Conservation (phyloP, 2,329 filamentous ascomycete genomes). For the Davidsoniella neocaledoniae region DNA sequence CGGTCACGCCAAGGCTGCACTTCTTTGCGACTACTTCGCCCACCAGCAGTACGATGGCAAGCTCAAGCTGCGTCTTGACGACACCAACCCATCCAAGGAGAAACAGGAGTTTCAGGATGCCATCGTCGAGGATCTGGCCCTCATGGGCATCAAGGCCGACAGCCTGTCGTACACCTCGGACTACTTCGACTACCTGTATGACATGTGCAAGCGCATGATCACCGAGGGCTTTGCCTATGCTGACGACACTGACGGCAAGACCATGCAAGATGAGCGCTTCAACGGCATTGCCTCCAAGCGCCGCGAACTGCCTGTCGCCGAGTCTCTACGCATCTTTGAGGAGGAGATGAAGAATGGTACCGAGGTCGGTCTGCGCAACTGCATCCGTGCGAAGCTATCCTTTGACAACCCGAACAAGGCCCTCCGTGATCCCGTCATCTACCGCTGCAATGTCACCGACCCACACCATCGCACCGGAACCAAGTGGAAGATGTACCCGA, state of each 20-base stretch:
- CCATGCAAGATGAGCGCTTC: conserved; percentile 72
- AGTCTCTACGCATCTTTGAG: conserved; percentile 72
- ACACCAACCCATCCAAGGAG: conserved; percentile 95
- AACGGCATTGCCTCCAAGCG: conserved; percentile 67
- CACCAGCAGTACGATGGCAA: conserved; percentile 86
- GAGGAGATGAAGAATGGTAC: conserved; percentile 84
- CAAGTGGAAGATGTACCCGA: conserved; percentile 74
- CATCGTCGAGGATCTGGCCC: conserved; percentile 75
- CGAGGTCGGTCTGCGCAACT: conserved; percentile 65
- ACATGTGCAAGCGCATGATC: conserved; percentile 71
- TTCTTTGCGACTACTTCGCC: conserved; percentile 93
- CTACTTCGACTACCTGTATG: conserved; percentile 85
- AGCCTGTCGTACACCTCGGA: conserved; percentile 80
- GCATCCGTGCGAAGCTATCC: conserved; percentile 88
- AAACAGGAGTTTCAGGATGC: conserved; percentile 92
- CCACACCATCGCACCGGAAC: conserved; percentile 62
- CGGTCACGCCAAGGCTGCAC: conserved; percentile 83
- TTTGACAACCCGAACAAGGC: conserved; percentile 88
- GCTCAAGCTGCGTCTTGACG: conserved; percentile 82
- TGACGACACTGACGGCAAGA: conserved; percentile 82
- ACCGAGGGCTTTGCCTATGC: conserved; percentile 79
- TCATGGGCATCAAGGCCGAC: conserved; percentile 87
- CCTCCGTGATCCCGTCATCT: conserved; percentile 91
- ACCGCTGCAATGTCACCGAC: conserved; percentile 63
- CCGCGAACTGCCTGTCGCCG: conserved; percentile 62